Evolutionary conservation across 116 monocot genomes (phyloP).

Genomic region (Dioscorea cayenensis): DNA sequence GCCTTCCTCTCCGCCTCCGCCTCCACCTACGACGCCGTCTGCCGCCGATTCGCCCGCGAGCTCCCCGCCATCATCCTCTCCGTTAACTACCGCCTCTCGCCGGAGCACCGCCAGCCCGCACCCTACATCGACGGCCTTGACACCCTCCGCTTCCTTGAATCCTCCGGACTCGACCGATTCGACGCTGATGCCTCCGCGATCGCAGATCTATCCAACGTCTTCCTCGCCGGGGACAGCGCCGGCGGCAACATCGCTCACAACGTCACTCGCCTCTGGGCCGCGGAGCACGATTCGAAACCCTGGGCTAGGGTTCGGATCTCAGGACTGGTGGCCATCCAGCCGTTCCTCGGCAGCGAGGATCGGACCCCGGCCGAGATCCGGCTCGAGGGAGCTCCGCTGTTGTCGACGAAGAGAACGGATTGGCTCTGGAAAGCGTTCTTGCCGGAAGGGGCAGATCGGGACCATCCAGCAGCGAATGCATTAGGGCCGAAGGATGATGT

Average conservation of each 20-base stretch:
- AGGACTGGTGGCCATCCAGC: constrained; percentile 53
- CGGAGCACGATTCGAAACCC: background rate
- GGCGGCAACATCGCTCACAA: constrained; percentile 77
- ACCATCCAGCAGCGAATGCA: constrained; percentile 47
- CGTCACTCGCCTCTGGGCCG: constrained; percentile 36
- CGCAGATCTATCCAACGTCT: constrained; percentile 31
- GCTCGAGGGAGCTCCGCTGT: constrained; percentile 31
- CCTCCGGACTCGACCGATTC: constrained; percentile 2
- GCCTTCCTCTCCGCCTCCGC: constrained; percentile 23
- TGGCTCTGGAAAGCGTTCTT: constrained; percentile 72
- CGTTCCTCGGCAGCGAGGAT: constrained; percentile 71
- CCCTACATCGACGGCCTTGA: constrained; percentile 48
- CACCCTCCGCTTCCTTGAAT: constrained; percentile 44
- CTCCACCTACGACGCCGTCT: constrained; percentile 30
- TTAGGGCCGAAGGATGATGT: constrained; percentile 13
- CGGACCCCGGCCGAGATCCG: constrained; percentile 40
- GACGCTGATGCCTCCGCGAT: background rate
- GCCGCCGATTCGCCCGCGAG: constrained; percentile 33
- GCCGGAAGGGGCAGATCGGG: constrained; percentile 39
- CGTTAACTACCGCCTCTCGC: constrained; percentile 56
- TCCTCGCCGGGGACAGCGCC: constrained; percentile 71
- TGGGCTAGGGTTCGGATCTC: constrained; percentile 4
- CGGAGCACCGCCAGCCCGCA: constrained; percentile 48
- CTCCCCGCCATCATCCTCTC: constrained; percentile 29
- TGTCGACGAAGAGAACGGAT: constrained; percentile 32